Percentiles rank a stretch among this genome's conserved stretches.
phyloP scores from a whole-genome alignment of 345 rosid genomes.

The Pugionium dolabratum region DNA sequence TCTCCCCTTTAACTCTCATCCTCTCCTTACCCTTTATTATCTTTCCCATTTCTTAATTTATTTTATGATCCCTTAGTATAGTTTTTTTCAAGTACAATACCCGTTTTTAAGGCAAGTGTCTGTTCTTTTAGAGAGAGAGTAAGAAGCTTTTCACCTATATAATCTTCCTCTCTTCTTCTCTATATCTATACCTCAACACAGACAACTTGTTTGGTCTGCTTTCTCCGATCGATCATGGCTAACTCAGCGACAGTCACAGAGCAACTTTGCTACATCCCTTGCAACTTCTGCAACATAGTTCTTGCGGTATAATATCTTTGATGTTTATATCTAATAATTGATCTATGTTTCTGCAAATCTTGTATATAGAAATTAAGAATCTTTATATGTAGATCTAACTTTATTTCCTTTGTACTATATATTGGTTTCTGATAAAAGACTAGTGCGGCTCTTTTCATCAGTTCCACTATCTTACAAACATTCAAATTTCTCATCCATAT shows the following conservation, averaged over 20 bases:
- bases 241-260: conserved; percentile 47
- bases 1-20: conserved; percentile 34
- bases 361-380: conserved; percentile 6
- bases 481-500: neutral
- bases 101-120: conserved; percentile 35
- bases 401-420: conserved; percentile 24
- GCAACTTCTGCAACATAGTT: conserved; percentile 97
- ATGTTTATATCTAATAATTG: conserved; percentile 33
- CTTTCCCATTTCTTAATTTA: conserved; percentile 15
- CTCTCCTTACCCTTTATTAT: conserved; percentile 31
- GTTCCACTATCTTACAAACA: conserved; percentile 38
- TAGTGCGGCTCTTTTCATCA: conserved; percentile 30
- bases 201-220: conserved; percentile 6
- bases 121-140: conserved; percentile 17
- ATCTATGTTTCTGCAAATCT: conserved; percentile 35
- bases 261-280: conserved; percentile 98
- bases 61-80: conserved; percentile 27
- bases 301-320: conserved; percentile 68
- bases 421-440: conserved; percentile 36
- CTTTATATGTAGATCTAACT: conserved; percentile 23
- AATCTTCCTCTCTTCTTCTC: conserved; percentile 23
- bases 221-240: conserved; percentile 31
- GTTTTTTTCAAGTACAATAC: conserved; percentile 31
- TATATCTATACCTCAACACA: conserved; percentile 19
- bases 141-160: conserved; percentile 25